phyloP scores from a whole-genome alignment of 768 basidiomycete genomes.

The Phylloporus arenicola region DNA sequence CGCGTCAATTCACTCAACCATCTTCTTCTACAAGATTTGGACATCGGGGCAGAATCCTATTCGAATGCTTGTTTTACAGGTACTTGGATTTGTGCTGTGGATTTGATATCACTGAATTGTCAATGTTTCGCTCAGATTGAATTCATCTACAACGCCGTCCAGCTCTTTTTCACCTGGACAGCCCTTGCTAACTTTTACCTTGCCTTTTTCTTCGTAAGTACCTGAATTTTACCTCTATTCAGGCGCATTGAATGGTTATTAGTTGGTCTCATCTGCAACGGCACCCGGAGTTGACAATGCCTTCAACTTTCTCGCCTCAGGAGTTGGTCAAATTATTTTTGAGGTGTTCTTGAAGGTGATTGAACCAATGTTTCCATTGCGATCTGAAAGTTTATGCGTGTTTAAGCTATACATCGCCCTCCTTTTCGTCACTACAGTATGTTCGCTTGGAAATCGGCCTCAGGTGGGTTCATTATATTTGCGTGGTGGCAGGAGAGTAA shows the following conservation, averaged over 20 bases:
- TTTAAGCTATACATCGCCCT: constrained; percentile 73
- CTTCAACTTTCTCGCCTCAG: constrained; percentile 73
- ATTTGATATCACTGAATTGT: not conserved
- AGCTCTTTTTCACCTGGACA: constrained; percentile 93
- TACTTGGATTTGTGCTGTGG: constrained; percentile 1
- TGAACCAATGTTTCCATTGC: not conserved
- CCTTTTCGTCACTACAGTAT: constrained; percentile 75
- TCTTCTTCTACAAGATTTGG: constrained; percentile 87
- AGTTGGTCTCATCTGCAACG: constrained; percentile 82
- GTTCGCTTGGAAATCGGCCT: constrained; percentile 89
- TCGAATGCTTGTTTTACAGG: constrained; percentile 71
- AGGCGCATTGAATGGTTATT: constrained; percentile 22
- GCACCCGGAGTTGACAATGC: constrained; percentile 50
- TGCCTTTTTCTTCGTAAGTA: constrained; percentile 86
- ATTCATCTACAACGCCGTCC: constrained; percentile 86
- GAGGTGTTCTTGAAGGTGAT: constrained; percentile 64
- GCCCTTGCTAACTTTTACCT: constrained; percentile 90
- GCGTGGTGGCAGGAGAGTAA: constrained; percentile 3
- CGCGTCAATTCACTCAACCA: constrained; percentile 87
- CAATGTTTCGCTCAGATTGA: constrained; percentile 49
- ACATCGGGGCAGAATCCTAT: constrained; percentile 85
- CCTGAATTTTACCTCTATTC: constrained; percentile 12
- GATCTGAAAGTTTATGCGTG: constrained; percentile 18
- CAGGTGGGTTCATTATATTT: constrained; percentile 34
- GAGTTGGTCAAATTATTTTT: constrained; percentile 69